Evolutionary conservation across 2,329 filamentous ascomycete species (phyloP), one percentile per base, ranked within the genome.

Genomic region (Aspergillus sojae): DNA sequence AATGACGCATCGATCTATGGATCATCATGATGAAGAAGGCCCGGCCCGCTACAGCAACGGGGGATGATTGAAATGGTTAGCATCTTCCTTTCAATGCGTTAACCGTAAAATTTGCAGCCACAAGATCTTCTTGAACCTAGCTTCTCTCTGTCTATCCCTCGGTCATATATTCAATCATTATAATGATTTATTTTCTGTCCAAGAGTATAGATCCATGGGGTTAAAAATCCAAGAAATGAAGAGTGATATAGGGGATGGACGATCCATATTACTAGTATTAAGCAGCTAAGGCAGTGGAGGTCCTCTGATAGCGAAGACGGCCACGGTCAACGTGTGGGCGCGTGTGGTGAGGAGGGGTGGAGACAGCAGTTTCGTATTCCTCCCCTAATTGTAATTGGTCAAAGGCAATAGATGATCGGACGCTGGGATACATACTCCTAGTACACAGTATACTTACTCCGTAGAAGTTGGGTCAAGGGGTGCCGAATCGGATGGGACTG

Each of bases 1-100:
- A 41, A 53, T 54, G 46, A 39, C 32, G 41, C 21, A 46, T 60
- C 58, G 26, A 58, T 60, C 50, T 28, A 45, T 34, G 41, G 39
- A 28, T 50, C 46, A 50, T 28, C 28, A 52, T 50, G 26, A 30
- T 58, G 56, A 61, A 62, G 43, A 67, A 64, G 67, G 63, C 54
- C 66, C 66, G 66, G 66, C 62, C 66, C 66, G 66, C 58, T 55
- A 60, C 48, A 45, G 57, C 55, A 60, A 60, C 46, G 50, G 45
- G 48, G 55, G 28, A 30, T 36, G 34, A 14, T 36, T 36, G 34
- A 36, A 36, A 23, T 46, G n/a, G 45, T 46, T 46, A 46, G 21
- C 21, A 46, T 46, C 12, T 23, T 23, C 43, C 46, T 50, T 28
- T 50, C 26, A 28, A 28, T 48, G 23, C 45, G 21, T 7, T 21